Evolutionary conservation across 805 yeast species (phyloP).

Genomic region (Saccharomycopsis fermentans): DNA sequence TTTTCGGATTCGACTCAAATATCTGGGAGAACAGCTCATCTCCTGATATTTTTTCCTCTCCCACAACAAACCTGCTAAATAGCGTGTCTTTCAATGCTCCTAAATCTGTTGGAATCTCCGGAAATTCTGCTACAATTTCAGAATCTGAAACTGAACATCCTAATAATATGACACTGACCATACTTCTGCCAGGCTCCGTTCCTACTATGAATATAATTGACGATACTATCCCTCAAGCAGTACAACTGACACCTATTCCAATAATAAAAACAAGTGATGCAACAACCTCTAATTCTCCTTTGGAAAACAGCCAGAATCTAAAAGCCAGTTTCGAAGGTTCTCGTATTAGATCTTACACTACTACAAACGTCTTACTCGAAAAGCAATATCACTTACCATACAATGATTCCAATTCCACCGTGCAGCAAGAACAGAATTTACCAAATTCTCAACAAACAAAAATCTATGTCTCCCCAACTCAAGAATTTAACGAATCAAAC

Average conservation of each 20-base stretch:
- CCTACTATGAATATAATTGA: conserved; percentile 1
- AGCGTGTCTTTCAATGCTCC: conserved; percentile 13
- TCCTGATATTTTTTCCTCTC: conserved; percentile 19
- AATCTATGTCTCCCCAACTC: conserved; percentile 4
- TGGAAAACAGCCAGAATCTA: background rate
- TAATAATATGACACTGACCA: background rate
- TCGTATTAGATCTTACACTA: conserved; percentile 44
- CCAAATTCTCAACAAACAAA: conserved; percentile 19
- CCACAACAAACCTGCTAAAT: conserved; percentile 16
- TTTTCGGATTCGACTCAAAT: conserved; percentile 32
- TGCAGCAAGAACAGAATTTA: background rate
- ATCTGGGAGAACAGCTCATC: conserved; percentile 43
- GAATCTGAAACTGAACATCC: background rate
- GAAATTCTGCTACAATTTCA: background rate
- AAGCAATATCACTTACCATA: conserved; percentile 14
- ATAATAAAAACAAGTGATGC: conserved; percentile 1
- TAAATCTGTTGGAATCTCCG: background rate
- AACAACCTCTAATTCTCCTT: background rate
- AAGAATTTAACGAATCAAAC: background rate
- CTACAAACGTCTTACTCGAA: conserved; percentile 25
- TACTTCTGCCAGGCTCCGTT: background rate
- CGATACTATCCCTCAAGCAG: background rate
- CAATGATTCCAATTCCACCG: background rate
- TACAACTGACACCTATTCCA: conserved; percentile 10
- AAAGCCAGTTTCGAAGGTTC: conserved; percentile 1